Evolutionary conservation across 2,329 filamentous ascomycete species (phyloP).

Genomic region (Didymellaceae sp.): DNA sequence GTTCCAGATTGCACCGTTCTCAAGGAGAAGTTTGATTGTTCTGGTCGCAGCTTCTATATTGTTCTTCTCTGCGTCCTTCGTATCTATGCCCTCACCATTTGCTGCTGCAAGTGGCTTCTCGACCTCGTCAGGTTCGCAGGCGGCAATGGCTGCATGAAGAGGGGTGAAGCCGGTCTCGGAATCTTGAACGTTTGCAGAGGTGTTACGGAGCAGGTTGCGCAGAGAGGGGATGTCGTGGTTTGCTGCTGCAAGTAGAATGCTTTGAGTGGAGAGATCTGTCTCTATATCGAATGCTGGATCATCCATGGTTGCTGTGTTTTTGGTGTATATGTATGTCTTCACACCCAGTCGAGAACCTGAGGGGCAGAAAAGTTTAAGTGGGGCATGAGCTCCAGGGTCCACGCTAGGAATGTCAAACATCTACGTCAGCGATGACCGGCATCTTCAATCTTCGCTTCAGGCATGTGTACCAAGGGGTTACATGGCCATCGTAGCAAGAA

Average conservation of each 20-base stretch:
- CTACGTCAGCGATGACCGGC: constrained; percentile 5
- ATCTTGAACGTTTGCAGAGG: constrained; percentile 78
- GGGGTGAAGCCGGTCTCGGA: constrained; percentile 84
- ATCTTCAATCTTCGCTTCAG: too few relatives aligned
- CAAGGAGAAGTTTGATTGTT: constrained; percentile 76
- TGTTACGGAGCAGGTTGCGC: constrained; percentile 69
- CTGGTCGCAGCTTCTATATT: constrained; percentile 64
- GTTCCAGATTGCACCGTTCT: constrained; percentile 96
- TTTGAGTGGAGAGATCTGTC: constrained; percentile 58
- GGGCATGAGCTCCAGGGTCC: constrained; percentile 12
- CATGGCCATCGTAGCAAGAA: too few relatives aligned
- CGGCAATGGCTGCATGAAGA: constrained; percentile 86
- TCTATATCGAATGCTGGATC: constrained; percentile 46
- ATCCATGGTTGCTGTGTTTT: constrained; percentile 30
- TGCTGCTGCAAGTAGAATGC: constrained; percentile 70
- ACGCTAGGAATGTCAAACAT: background rate
- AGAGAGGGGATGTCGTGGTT: constrained; percentile 72
- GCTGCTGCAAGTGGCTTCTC: constrained; percentile 39
- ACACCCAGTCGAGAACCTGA: background rate
- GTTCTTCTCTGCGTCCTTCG: constrained; percentile 43
- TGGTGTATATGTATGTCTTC: background rate
- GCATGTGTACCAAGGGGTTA: too few relatives aligned
- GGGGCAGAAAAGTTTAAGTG: constrained; percentile 15
- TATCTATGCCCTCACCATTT: constrained; percentile 29
- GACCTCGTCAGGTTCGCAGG: constrained; percentile 55